Evolutionary conservation across 108 stramenopile species (phyloP), one percentile per base, ranked within the genome.

Genomic region (Nannochloropsis gaditana): DNA sequence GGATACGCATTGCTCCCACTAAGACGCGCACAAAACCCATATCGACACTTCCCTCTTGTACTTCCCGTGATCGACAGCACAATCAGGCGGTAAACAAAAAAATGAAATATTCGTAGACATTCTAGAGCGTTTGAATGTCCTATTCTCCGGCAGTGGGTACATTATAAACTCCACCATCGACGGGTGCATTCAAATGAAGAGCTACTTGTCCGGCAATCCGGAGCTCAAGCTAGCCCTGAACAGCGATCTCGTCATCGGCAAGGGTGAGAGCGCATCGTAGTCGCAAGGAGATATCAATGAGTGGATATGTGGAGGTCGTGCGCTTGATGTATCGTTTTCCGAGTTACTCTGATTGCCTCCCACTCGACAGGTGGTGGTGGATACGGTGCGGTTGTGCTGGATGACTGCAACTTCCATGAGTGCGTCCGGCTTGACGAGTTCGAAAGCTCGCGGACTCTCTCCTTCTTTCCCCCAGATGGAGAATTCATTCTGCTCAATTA

Each of bases 61-160:
- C 17, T 59, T 59, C 50, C 17, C 1, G 15, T 59, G 50, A 15
- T 59, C 41, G 21, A 87, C 42, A 93, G 92, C 86, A 94, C 94
- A 42, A 86, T 90, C 47, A 94, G 84, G 80, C 44, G 89, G 85
- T 43, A 93, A 94, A 82, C 95, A 97, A 89, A 95, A 96, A 91
- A 99, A 99, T 90, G 99, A 99, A 89, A 99, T 99, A 59, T 99
- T 98, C 91, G 99, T 99, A 19, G 99, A 99, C 89, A 99, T 99
- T 90, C 87, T 99, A 59, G 99, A 99, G 92, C 92, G 97, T 81
- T 91, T 99, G 43, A 97, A 95, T 87, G 96, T 99, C 45, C 90
- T 99, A n/a, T 99, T 99, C 91, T 95, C 95, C 83, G 92, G 94
- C 85, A 97, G 94, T 86, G 99, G 99, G 11, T 97, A 98, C 87